Evolutionary conservation across 176 grass and related monocot species (phyloP), one percentile per base, ranked within the genome.

Genomic region (Carex scoparia): DNA sequence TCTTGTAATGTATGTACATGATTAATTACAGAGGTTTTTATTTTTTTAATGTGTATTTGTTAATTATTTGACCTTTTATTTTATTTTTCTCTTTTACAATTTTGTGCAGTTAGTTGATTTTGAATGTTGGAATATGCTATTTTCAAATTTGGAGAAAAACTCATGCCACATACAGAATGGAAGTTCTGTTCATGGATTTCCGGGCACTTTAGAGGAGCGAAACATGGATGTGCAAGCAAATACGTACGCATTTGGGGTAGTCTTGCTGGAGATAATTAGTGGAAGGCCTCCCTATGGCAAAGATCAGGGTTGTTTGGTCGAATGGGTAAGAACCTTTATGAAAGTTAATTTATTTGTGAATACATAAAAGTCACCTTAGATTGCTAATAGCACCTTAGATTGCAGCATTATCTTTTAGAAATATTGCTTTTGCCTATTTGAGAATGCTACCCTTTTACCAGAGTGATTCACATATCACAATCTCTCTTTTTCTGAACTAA

Each of bases 241-340:
- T 28, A 94, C 91, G 0, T 95, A 86, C 81, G 88, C 93, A 0
- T 99, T 95, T 70, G 96, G 96, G 60, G 90, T 94, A 66, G 89
- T 99, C 73, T 84, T 99, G 65, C 90, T 99, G 40, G 96, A 99
- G 88, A 89, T 99, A 33, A 94, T 99, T 81, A 99, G 93, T 18
- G 96, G 96, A n/a, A 88, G 91, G 51, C 93, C 89, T 74, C 90
- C 96, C 16, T 95, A 95, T 40, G 95, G 93, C 91, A 99, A 99
- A 64, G 96, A 95, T 61, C 90, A 87, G 59, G 96, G 93, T 57
- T 92, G 84, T 74, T 86, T 99, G 79, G 78, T 95, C 1, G 88
- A 92, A 74, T 99, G 96, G 93, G 96, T 99, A 82, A 92, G 91
- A 46, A 40, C 10, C 1, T 73, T 6, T 42, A 33, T 16, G 9